Base-by-base conservation (phyloP, 805 yeast species). In the Saccharomycopsis guyanensis region DNA sequence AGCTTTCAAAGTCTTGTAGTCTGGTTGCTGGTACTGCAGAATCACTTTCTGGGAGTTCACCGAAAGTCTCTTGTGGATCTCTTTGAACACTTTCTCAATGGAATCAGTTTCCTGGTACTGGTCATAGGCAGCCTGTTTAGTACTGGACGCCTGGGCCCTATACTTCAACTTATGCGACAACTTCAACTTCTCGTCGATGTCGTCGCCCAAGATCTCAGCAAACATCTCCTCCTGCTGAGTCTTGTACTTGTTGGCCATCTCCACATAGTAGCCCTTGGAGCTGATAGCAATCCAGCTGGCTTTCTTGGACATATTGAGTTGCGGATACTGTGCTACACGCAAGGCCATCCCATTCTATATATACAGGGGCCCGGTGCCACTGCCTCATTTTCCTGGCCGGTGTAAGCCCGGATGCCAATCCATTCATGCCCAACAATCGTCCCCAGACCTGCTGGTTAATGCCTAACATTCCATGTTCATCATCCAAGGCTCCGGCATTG, bases 151-250 rank as follows among this genome's bases (percentile, higher is more conserved):
- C 12, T 22, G 23, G n/a, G 16, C 29, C 8, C 32, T 24, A 13
- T 12, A 13, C 10, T 34, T 46, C 18, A 50, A 40, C 27, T 46
- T 46, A 19, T 38, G 46, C 12, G 50, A 43, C 6, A 50, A n/a
- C 15, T 48, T 43, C 12, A 50, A 32, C 20, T 50, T 50, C 19
- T 43, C 47, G 16, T 43, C 50, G 22, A 47, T 38, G 31, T 43
- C 47, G 12, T 50, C 53, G n/a, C 53, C 53, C 10, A 50, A 15
- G 24, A 50, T 46, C 19, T 50, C 51, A 7, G 51, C 31, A 19
- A 46, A 33, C 8, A 50, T 31, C 7, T 38, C 45, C 10, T 50
- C 46, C 25, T 43, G 40, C 33, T 46, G 45, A 16, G 45, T 39
- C 12, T 40, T 42, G 38, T 8, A 18, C 33, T 38, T 43, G n/a